Evolutionary conservation across 192 early-diverging fungal genomes (phyloP).

Genomic region (Coemansia sp.): DNA sequence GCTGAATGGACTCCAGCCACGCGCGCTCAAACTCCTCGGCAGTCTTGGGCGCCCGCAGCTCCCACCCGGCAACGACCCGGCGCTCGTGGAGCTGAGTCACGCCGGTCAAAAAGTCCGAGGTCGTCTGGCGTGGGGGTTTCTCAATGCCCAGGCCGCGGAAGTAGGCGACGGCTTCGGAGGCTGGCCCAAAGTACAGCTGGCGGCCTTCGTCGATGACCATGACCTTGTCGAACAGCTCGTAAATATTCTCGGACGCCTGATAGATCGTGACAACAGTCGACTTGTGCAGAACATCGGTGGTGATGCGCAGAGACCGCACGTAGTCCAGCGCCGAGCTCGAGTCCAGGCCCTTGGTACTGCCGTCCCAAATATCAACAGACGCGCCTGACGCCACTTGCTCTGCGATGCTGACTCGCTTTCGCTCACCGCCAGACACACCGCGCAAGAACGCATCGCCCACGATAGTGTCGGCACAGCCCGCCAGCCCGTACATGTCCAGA

Average conservation of each 20-base stretch:
- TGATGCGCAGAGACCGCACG: constrained; percentile 69
- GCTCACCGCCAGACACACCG: constrained; percentile 78
- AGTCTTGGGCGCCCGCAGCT: constrained; percentile 54
- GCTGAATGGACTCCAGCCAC: constrained; percentile 53
- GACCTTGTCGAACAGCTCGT: constrained; percentile 60
- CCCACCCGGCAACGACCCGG: constrained; percentile 56
- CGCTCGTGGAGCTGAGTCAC: constrained; percentile 61
- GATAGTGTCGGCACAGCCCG: constrained; percentile 50
- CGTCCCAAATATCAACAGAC: constrained; percentile 66
- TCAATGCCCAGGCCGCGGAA: constrained; percentile 55
- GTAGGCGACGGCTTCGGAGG: constrained; percentile 48
- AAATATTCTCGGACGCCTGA: constrained; percentile 73
- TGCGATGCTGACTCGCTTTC: constrained; percentile 74
- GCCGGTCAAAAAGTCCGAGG: constrained; percentile 66
- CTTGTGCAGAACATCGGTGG: constrained; percentile 66
- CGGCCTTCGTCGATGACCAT: constrained; percentile 52
- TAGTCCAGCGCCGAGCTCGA: constrained; percentile 80
- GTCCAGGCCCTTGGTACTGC: constrained; percentile 75
- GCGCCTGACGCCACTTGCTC: constrained; percentile 69
- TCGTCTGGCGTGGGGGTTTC: constrained; percentile 57
- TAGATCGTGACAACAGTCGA: constrained; percentile 63
- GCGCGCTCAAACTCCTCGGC: constrained; percentile 63
- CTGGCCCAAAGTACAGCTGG: constrained; percentile 60
- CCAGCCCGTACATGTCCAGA: constrained; percentile 56
- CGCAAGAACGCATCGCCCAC: constrained; percentile 76